Conservation (phyloP, 768 basidiomycete genomes). For the Ephemerocybe angulata region DNA sequence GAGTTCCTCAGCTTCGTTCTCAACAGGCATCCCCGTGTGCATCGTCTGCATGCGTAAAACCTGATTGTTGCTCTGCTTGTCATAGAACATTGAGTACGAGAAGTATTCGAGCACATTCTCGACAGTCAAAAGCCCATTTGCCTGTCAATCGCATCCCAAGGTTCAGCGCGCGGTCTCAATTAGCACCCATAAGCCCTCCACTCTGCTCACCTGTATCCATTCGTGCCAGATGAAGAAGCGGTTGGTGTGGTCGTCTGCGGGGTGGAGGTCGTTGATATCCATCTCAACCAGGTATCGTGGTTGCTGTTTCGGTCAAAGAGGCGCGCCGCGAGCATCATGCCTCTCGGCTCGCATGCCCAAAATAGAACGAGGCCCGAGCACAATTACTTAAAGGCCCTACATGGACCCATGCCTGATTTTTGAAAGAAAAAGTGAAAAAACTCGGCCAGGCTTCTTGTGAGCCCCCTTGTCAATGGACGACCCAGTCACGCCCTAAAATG, state of each 20-base stretch:
- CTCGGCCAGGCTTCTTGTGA: too few relatives aligned
- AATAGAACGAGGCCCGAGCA: too few relatives aligned
- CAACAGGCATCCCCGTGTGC: conserved; percentile 72
- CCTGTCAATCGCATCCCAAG: conserved; percentile 34
- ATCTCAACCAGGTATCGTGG: conserved; percentile 20
- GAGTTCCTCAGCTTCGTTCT: conserved; percentile 86
- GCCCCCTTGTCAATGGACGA: too few relatives aligned
- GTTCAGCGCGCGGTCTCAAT: background rate
- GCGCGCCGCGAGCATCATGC: background rate
- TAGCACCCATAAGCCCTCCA: background rate
- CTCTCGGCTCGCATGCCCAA: background rate
- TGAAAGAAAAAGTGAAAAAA: too few relatives aligned
- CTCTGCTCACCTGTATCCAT: conserved; percentile 65
- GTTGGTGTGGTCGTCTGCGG: conserved; percentile 76
- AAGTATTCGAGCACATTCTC: conserved; percentile 91
- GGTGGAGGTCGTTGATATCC: conserved; percentile 65
- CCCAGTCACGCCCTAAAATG: too few relatives aligned
- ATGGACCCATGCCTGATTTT: background rate
- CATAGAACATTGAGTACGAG: conserved; percentile 87
- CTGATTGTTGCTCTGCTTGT: conserved; percentile 91
- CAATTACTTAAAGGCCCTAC: too few relatives aligned
- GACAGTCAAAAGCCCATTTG: conserved; percentile 69
- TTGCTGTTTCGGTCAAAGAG: background rate
- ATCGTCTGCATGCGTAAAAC: conserved; percentile 91
- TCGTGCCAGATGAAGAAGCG: conserved; percentile 90